Conservation (phyloP, 306 rosid species). For the Dalbergia cultrata region DNA sequence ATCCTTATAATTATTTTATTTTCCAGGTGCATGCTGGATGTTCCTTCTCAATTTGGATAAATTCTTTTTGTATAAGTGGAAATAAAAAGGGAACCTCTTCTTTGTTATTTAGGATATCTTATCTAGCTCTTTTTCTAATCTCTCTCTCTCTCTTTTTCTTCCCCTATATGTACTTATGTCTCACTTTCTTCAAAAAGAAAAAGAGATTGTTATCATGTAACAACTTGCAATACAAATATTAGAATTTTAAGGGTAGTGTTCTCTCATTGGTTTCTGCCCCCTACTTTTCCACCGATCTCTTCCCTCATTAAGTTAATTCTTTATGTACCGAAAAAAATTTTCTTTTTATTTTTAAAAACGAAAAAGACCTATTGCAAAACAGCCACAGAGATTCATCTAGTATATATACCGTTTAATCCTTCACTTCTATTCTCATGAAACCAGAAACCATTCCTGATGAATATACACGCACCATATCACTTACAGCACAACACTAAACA, state of each 20-base stretch:
- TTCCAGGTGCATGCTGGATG: constrained; percentile 5
- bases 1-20: constrained; percentile 10
- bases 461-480: neutral
- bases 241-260: neutral
- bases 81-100: neutral
- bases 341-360: neutral
- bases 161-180: neutral
- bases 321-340: neutral
- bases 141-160: neutral
- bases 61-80: constrained; percentile 13
- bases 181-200: neutral
- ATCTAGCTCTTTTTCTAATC: constrained; percentile 17
- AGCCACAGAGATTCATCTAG: constrained; percentile 1
- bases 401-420: neutral
- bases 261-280: constrained; percentile 5
- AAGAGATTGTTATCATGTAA: neutral
- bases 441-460: constrained; percentile 11
- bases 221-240: constrained; percentile 19
- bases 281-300: constrained; percentile 7
- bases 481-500: neutral
- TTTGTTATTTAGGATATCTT: neutral
- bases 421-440: constrained; percentile 18
- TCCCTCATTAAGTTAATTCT: neutral
- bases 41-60: neutral
- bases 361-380: neutral